A percentile compares a stretch with the other conserved stretches of the same genome.
Conservation (phyloP, 768 basidiomycete species). For the Tremella mesenterica region DNA sequence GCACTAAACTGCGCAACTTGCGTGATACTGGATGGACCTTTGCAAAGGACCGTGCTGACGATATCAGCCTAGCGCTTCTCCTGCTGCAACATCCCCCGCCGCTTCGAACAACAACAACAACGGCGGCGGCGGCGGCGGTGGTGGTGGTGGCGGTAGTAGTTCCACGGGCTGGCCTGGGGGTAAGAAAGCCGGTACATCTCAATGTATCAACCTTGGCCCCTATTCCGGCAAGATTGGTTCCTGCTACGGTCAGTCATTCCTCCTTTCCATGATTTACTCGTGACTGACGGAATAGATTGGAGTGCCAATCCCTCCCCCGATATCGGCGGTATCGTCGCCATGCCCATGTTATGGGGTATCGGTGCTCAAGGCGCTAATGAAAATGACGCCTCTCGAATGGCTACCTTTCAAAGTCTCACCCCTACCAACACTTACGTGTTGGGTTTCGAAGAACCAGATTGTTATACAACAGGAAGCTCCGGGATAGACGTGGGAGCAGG, state of each 20-base stretch:
- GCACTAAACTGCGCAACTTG: too few relatives aligned
- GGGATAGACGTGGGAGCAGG: slow-evolving; percentile 21
- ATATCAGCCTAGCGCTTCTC: neutral
- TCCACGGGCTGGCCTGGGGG: slow-evolving; percentile 24
- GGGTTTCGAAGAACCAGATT: slow-evolving; percentile 46
- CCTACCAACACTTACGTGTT: slow-evolving; percentile 38
- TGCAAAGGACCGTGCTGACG: too few relatives aligned
- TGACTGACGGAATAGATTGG: slow-evolving; percentile 20
- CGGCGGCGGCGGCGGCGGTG: too few relatives aligned
- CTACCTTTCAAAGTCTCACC: slow-evolving; percentile 34
- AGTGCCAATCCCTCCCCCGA: slow-evolving; percentile 7
- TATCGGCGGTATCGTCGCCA: slow-evolving; percentile 19
- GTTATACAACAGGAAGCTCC: slow-evolving; percentile 26
- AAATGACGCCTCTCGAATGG: slow-evolving; percentile 34
- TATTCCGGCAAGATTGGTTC: slow-evolving; percentile 37
- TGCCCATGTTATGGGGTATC: slow-evolving; percentile 42
- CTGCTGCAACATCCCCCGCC: slow-evolving; percentile 8
- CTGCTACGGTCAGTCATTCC: slow-evolving; percentile 38
- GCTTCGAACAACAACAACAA: slow-evolving; percentile 10
- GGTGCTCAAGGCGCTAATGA: slow-evolving; percentile 24
- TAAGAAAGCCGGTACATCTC: slow-evolving; percentile 43
- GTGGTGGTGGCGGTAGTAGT: too few relatives aligned
- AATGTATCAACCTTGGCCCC: slow-evolving; percentile 26
- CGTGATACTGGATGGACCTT: too few relatives aligned
- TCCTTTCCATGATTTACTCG: neutral